These are phyloP conservation scores for Solanum chilense DNA, from an alignment of 257 asterid genomes.

Conservation along the genomic window DNA sequence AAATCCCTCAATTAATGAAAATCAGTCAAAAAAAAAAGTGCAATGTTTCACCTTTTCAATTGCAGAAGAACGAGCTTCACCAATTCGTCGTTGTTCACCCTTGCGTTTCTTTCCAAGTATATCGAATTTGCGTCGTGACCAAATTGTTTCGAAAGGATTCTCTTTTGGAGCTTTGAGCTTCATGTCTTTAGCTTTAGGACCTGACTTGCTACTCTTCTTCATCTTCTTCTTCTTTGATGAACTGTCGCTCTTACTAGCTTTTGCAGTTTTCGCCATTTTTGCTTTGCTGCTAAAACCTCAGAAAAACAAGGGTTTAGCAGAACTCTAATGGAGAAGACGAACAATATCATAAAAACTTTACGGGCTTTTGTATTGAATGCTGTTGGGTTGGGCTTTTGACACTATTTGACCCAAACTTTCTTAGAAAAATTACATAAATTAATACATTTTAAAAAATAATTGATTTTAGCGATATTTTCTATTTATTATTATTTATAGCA, in stretches of 20 bases:
- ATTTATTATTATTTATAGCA: no score
- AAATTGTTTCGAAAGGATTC: conserved; percentile 79
- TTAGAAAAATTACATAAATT: no score
- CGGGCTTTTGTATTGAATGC: neutral
- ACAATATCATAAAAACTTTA: neutral
- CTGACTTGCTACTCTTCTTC: conserved; percentile 37
- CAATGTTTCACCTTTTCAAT: conserved; percentile 47
- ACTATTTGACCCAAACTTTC: neutral
- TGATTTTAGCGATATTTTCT: no score
- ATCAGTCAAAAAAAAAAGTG: neutral
- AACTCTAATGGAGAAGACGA: neutral
- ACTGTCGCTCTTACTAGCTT: conserved; percentile 20
- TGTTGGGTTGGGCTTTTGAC: neutral
- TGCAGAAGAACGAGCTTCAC: conserved; percentile 78
- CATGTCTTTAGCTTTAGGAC: conserved; percentile 49
- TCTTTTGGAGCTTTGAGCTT: conserved; percentile 43
- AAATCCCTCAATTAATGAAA: neutral
- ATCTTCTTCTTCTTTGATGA: conserved; percentile 48
- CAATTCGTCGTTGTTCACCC: conserved; percentile 81
- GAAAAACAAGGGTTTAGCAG: neutral
- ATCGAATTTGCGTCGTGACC: conserved; percentile 80
- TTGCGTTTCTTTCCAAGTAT: conserved; percentile 77
- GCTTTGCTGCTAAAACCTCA: neutral
- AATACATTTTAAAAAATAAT: no score
- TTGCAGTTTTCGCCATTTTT: conserved; percentile 51